These are phyloP conservation scores for Gossypium herbaceum DNA, from an alignment of 345 rosid genomes.

Conservation along the genomic window DNA sequence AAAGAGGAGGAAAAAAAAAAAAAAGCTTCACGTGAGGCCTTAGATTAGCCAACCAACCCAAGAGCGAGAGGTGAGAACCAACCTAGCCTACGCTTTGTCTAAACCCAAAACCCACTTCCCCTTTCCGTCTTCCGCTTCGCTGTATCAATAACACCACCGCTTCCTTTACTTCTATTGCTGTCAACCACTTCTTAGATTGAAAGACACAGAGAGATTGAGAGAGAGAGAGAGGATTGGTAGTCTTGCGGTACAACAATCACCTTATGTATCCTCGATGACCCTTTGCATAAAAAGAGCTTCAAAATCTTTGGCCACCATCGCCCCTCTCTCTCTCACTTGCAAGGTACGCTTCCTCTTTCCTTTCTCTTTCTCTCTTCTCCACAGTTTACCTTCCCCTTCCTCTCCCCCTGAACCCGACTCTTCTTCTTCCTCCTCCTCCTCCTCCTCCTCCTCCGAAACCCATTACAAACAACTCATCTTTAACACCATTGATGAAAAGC, in stretches of 20 bases:
- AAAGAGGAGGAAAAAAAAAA: too few species aligned
- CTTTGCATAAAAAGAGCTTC: slow-evolving; percentile 57
- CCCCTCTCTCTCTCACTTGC: slow-evolving; percentile 20
- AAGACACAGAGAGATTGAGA: background rate
- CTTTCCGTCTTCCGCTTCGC: background rate
- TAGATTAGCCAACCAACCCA: background rate
- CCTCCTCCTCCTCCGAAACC: slow-evolving; percentile 20
- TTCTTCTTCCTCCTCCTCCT: background rate
- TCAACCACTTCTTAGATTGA: background rate
- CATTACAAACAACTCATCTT: slow-evolving; percentile 47
- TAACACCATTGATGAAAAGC: slow-evolving; percentile 31
- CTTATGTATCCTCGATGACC: slow-evolving; percentile 53
- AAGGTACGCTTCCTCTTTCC: slow-evolving; percentile 38
- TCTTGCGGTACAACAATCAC: background rate
- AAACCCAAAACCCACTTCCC: background rate
- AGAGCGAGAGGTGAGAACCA: background rate
- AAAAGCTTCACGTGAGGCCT: background rate
- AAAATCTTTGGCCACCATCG: slow-evolving; percentile 38
- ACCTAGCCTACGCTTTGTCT: background rate
- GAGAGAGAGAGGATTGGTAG: background rate
- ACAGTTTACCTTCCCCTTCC: slow-evolving; percentile 1
- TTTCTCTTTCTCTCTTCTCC: slow-evolving; percentile 27
- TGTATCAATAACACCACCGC: background rate
- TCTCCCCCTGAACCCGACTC: background rate
- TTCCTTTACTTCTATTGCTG: background rate